Evolutionary conservation across 306 rosid genomes (phyloP).

Genomic region (Calophaca sinica): DNA sequence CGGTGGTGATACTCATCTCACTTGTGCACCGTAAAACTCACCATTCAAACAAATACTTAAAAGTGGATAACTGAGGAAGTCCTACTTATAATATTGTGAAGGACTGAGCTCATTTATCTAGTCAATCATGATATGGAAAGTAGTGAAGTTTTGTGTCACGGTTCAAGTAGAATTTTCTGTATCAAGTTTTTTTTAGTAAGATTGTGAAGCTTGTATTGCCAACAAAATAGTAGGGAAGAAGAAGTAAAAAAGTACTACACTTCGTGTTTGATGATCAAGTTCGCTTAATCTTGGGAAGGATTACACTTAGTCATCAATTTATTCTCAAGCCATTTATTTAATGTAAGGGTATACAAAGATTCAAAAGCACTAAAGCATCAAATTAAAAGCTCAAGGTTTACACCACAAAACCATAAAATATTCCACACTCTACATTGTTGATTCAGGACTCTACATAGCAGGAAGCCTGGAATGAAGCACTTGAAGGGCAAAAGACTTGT

Average conservation of each 20-base stretch:
- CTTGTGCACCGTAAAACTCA: too few relatives aligned
- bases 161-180: not conserved
- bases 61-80: slow-evolving; percentile 22
- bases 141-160: too few relatives aligned
- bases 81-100: not conserved
- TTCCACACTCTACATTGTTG: not conserved
- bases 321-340: not conserved
- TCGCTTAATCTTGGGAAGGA: not conserved
- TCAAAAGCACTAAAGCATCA: not conserved
- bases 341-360: not conserved
- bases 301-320: not conserved
- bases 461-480: not conserved
- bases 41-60: not conserved
- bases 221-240: not conserved
- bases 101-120: slow-evolving; percentile 4
- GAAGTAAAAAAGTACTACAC: too few relatives aligned
- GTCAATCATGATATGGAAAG: too few relatives aligned
- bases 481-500: not conserved
- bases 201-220: not conserved
- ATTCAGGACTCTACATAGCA: not conserved
- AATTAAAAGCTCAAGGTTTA: not conserved
- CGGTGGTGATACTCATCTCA: too few relatives aligned
- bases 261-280: not conserved
- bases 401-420: not conserved
- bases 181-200: not conserved